Percentiles rank a stretch among this genome's conserved stretches.
These are phyloP conservation scores for Sisymbrium irio DNA, from an alignment of 345 rosid species.

Conservation along the genomic window DNA sequence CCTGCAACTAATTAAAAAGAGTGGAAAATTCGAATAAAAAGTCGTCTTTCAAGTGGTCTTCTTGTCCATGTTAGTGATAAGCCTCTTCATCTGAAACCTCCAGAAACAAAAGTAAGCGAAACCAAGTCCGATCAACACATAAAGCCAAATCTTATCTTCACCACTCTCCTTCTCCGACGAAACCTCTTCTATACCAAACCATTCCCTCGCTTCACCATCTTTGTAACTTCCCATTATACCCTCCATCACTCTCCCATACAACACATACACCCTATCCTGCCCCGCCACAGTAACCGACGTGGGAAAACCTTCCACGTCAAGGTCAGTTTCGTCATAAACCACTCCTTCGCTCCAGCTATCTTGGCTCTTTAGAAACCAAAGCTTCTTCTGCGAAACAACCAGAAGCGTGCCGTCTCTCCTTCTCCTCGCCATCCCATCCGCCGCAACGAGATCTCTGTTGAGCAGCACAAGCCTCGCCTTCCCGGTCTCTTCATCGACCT, in stretches of 20 bases:
- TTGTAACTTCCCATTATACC: constrained; percentile 40
- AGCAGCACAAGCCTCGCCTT: constrained; percentile 55
- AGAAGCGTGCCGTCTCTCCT: constrained; percentile 60
- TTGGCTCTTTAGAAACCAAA: constrained; percentile 71
- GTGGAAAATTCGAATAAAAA: not conserved
- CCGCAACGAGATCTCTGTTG: constrained; percentile 44
- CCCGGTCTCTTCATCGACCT: constrained; percentile 71
- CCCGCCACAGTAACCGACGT: constrained; percentile 59
- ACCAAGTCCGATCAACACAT: constrained; percentile 64
- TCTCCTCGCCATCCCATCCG: constrained; percentile 64
- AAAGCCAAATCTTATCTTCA: constrained; percentile 62
- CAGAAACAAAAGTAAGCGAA: constrained; percentile 70
- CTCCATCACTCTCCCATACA: constrained; percentile 63
- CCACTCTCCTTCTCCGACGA: constrained; percentile 52
- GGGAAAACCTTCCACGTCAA: constrained; percentile 55
- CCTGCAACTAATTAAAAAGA: not conserved
- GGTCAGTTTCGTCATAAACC: constrained; percentile 61
- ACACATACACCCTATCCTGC: constrained; percentile 66
- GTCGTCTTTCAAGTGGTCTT: constrained; percentile 35
- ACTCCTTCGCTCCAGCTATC: constrained; percentile 80
- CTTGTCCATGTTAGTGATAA: constrained; percentile 53
- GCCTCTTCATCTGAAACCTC: constrained; percentile 76
- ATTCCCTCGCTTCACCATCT: constrained; percentile 39
- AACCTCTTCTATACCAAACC: constrained; percentile 57
- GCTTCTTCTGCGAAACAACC: constrained; percentile 53